A percentile compares a stretch with the other conserved stretches of the same genome.
phyloP scores from a whole-genome alignment of 768 basidiomycete genomes.

The Boletus coccyginus region DNA sequence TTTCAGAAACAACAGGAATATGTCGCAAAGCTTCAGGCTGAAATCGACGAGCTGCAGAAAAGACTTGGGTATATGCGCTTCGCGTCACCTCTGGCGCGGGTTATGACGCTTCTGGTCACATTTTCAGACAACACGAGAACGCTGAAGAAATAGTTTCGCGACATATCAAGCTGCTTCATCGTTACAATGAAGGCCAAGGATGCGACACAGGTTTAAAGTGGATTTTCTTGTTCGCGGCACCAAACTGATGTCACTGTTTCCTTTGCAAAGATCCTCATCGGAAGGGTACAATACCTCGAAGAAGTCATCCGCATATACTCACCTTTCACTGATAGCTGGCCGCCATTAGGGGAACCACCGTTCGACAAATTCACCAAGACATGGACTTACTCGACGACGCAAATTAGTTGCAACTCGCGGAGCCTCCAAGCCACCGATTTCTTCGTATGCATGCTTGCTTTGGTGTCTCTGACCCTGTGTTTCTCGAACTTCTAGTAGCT shows the following conservation, averaged over 20 bases:
- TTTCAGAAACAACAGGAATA: slow-evolving; percentile 52
- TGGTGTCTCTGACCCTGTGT: background rate
- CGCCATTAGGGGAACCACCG: slow-evolving; percentile 60
- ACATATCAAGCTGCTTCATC: slow-evolving; percentile 71
- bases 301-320: slow-evolving; percentile 7
- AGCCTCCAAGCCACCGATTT: background rate
- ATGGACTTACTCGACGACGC: slow-evolving; percentile 63
- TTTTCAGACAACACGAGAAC: slow-evolving; percentile 40
- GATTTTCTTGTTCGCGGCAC: background rate
- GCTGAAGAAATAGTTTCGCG: slow-evolving; percentile 58
- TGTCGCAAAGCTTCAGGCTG: slow-evolving; percentile 44
- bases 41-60: slow-evolving; percentile 46
- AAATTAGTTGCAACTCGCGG: slow-evolving; percentile 13
- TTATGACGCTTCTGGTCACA: background rate
- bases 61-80: slow-evolving; percentile 40
- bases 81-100: background rate
- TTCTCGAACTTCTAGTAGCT: background rate
- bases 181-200: slow-evolving; percentile 83
- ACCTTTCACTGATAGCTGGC: slow-evolving; percentile 55
- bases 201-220: slow-evolving; percentile 60
- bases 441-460: background rate
- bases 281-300: slow-evolving; percentile 49
- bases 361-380: slow-evolving; percentile 73
- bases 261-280: slow-evolving; percentile 64
- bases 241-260: background rate